phyloP scores from a whole-genome alignment of 495 filamentous ascomycete genomes.

The Talaromyces thailandensis region DNA sequence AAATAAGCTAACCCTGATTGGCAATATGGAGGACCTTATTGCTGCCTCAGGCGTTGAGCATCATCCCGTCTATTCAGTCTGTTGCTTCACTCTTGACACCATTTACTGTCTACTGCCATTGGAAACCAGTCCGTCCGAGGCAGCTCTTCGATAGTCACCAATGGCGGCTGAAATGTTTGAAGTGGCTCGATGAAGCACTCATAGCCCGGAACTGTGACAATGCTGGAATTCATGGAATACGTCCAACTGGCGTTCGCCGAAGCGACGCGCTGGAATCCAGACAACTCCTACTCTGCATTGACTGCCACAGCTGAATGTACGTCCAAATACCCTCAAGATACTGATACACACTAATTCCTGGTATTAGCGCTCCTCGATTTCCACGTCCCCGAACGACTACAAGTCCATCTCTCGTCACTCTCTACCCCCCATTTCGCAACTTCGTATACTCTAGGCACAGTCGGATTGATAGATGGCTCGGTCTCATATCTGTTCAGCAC shows the following conservation, averaged over 20 bases:
- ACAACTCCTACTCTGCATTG: constrained; percentile 86
- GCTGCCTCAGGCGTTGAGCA: neutral
- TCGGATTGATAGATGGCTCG: constrained; percentile 83
- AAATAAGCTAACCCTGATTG: neutral
- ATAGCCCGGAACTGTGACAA: constrained; percentile 23
- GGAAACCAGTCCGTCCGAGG: neutral
- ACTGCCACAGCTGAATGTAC: constrained; percentile 78
- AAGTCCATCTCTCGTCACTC: constrained; percentile 70
- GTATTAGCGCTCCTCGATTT: constrained; percentile 71
- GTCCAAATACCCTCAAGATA: constrained; percentile 5
- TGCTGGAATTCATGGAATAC: constrained; percentile 99
- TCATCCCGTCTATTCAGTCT: neutral
- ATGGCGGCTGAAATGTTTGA: neutral
- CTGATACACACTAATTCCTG: neutral
- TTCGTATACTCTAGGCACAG: constrained; percentile 75
- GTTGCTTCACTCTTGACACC: neutral
- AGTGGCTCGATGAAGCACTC: constrained; percentile 1
- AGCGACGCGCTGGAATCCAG: constrained; percentile 78
- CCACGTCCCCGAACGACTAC: constrained; percentile 71
- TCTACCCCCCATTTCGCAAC: constrained; percentile 86
- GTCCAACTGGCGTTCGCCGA: constrained; percentile 87
- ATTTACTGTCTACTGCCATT: neutral
- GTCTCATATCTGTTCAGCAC: constrained; percentile 87
- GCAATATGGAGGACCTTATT: constrained; percentile 2
- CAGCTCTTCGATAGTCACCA: neutral